These are phyloP conservation scores for Didymella exigua DNA, from an alignment of 2,329 filamentous ascomycete genomes.

Conservation along the genomic window DNA sequence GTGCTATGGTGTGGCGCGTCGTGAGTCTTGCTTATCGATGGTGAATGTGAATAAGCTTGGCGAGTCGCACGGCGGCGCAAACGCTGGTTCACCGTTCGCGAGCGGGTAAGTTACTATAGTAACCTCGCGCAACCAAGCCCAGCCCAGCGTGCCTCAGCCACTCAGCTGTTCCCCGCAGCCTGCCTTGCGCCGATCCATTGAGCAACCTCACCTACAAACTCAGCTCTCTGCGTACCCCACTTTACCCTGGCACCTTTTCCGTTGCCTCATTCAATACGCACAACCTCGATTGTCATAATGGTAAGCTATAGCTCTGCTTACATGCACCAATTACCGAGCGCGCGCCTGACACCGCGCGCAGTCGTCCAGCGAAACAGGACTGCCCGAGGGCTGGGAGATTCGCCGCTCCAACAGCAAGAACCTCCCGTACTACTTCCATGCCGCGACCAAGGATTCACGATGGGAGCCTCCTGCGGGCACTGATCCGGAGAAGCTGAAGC, in stretches of 20 bases:
- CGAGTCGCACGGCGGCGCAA: slow-evolving; percentile 1
- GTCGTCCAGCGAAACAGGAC: slow-evolving; percentile 59
- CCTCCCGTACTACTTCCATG: slow-evolving; percentile 98
- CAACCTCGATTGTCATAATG: slow-evolving; percentile 26
- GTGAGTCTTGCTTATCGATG: background rate
- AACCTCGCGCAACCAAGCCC: background rate
- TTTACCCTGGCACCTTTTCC: background rate
- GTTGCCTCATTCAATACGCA: background rate
- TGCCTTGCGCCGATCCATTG: slow-evolving; percentile 30
- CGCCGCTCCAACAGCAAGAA: slow-evolving; percentile 98
- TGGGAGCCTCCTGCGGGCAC: slow-evolving; percentile 93
- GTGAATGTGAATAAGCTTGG: slow-evolving; percentile 8
- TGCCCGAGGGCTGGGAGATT: slow-evolving; percentile 90
- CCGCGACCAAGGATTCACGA: slow-evolving; percentile 80
- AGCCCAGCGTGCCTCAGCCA: background rate
- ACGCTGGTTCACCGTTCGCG: slow-evolving; percentile 12
- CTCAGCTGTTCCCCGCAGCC: slow-evolving; percentile 30
- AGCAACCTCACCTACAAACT: slow-evolving; percentile 15
- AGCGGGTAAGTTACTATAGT: too few relatives aligned
- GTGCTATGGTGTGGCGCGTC: background rate
- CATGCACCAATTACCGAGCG: slow-evolving; percentile 1
- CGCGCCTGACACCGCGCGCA: slow-evolving; percentile 32
- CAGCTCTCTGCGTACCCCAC: slow-evolving; percentile 3
- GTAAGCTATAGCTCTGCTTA: slow-evolving; percentile 28
- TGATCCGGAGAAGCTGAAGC: slow-evolving; percentile 89